These are phyloP conservation scores for Claviceps sp. DNA, from an alignment of 2,329 filamentous ascomycete genomes.

Conservation along the genomic window DNA sequence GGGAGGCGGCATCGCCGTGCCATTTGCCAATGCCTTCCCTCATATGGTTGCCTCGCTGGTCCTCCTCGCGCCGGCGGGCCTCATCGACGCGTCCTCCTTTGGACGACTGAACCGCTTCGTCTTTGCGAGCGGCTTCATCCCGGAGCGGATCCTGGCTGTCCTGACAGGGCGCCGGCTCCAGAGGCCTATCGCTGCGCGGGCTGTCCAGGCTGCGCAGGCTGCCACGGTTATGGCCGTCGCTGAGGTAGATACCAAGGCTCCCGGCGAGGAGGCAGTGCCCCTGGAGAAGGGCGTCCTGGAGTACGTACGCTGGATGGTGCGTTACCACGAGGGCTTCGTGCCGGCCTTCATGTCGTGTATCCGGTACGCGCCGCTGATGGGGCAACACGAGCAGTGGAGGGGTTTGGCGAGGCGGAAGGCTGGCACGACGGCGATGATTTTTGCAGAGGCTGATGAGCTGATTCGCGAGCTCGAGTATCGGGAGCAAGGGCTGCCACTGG, in stretches of 20 bases:
- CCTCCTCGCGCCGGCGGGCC: conserved; percentile 65
- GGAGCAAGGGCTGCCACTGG: conserved; percentile 34
- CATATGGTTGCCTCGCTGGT: conserved; percentile 55
- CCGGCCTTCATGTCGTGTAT: conserved; percentile 46
- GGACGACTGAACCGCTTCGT: conserved; percentile 34
- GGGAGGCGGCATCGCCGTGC: conserved; percentile 63
- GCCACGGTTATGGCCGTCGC: conserved; percentile 18
- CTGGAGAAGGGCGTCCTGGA: conserved; percentile 34
- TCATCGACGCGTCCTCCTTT: conserved; percentile 48
- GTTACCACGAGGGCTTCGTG: conserved; percentile 43
- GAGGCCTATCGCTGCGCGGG: conserved; percentile 32
- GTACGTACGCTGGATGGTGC: conserved; percentile 46
- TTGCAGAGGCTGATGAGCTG: conserved; percentile 38
- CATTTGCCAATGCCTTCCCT: conserved; percentile 63
- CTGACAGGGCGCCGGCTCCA: conserved; percentile 36
- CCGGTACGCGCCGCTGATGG: conserved; percentile 38
- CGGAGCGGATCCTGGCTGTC: conserved; percentile 34
- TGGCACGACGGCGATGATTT: conserved; percentile 35
- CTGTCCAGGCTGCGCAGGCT: conserved; percentile 10
- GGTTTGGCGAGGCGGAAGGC: conserved; percentile 28
- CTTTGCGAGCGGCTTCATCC: conserved; percentile 41
- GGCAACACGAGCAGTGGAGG: conserved; percentile 37
- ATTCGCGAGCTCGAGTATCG: conserved; percentile 37
- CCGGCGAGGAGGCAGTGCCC: conserved; percentile 12
- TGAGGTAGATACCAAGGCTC: conserved; percentile 21